Evolutionary conservation across 345 rosid genomes (phyloP).

Genomic region (Eutrema heterophyllum): DNA sequence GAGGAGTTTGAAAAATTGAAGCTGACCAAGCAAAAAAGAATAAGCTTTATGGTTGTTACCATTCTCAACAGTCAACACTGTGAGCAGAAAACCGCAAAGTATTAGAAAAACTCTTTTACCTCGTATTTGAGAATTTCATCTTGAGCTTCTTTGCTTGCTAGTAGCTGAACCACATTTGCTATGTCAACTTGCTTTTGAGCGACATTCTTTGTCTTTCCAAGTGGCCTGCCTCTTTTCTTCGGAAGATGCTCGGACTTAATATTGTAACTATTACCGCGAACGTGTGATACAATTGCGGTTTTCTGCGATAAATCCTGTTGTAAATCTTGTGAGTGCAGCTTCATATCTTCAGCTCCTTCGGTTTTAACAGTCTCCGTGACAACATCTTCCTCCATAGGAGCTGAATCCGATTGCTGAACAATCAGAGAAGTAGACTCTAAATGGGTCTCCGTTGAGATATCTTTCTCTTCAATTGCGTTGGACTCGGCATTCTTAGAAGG

Average conservation of each 20-base stretch:
- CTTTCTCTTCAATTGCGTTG: conserved; percentile 30
- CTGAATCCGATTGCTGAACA: conserved; percentile 36
- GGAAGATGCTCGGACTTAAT: conserved; percentile 40
- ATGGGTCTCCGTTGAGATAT: conserved; percentile 31
- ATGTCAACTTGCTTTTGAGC: conserved; percentile 50
- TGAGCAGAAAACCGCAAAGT: not conserved
- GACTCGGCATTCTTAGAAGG: conserved; percentile 38
- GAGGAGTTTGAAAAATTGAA: not conserved
- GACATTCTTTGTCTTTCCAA: conserved; percentile 49
- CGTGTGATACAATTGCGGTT: conserved; percentile 50
- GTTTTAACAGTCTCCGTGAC: conserved; percentile 38
- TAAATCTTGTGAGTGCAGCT: conserved; percentile 38
- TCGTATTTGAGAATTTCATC: conserved; percentile 68
- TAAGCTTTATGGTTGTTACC: not conserved
- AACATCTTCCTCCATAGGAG: conserved; percentile 38
- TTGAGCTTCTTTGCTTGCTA: conserved; percentile 63
- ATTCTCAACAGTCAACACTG: not conserved
- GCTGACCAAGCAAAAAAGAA: not conserved
- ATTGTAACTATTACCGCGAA: conserved; percentile 43
- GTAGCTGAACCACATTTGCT: conserved; percentile 48
- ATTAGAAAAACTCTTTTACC: conserved; percentile 37
- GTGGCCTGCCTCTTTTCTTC: conserved; percentile 60
- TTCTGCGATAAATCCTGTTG: conserved; percentile 46
- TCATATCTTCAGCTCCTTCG: conserved; percentile 42
- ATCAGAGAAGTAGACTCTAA: conserved; percentile 37